Conservation (phyloP, 2,329 filamentous ascomycete species). For the Sporothrix brasiliensis region DNA sequence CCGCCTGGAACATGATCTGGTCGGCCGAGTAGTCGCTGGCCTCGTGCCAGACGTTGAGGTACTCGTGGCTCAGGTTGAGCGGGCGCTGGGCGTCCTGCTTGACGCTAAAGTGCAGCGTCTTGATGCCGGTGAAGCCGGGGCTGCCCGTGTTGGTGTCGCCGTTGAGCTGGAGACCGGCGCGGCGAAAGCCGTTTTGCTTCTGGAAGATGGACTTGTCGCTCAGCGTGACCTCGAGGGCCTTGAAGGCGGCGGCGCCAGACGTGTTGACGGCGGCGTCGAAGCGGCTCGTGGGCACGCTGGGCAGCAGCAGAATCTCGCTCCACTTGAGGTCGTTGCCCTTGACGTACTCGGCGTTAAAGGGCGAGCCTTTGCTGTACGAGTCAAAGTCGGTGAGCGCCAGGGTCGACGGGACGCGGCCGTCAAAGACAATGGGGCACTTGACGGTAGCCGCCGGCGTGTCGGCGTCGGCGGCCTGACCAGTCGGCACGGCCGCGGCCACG, state of each 20-base stretch:
- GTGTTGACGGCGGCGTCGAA: conserved; percentile 45
- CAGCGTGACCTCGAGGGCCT: conserved; percentile 50
- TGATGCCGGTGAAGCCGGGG: conserved; percentile 43
- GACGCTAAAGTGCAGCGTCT: conserved; percentile 46
- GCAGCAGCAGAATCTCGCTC: conserved; percentile 46
- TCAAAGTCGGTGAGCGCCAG: conserved; percentile 42
- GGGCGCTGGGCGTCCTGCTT: conserved; percentile 42
- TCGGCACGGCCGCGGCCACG: conserved; percentile 22
- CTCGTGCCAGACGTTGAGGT: conserved; percentile 47
- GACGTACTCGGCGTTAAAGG: conserved; percentile 46
- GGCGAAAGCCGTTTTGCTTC: conserved; percentile 51
- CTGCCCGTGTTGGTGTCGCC: conserved; percentile 48
- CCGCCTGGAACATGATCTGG: conserved; percentile 47
- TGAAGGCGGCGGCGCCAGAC: conserved; percentile 36
- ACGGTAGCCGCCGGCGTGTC: conserved; percentile 3
- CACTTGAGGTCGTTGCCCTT: conserved; percentile 44
- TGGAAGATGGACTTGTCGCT: conserved; percentile 51
- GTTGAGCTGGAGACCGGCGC: conserved; percentile 50
- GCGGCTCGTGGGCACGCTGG: conserved; percentile 38
- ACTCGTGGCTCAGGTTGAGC: conserved; percentile 47
- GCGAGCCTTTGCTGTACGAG: conserved; percentile 39
- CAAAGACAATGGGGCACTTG: conserved; percentile 45
- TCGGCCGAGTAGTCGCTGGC: conserved; percentile 45
- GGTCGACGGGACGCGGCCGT: conserved; percentile 43
- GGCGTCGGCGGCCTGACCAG: neutral